Base-by-base conservation (phyloP, 306 rosid genomes). In the Castanea mollissima region DNA sequence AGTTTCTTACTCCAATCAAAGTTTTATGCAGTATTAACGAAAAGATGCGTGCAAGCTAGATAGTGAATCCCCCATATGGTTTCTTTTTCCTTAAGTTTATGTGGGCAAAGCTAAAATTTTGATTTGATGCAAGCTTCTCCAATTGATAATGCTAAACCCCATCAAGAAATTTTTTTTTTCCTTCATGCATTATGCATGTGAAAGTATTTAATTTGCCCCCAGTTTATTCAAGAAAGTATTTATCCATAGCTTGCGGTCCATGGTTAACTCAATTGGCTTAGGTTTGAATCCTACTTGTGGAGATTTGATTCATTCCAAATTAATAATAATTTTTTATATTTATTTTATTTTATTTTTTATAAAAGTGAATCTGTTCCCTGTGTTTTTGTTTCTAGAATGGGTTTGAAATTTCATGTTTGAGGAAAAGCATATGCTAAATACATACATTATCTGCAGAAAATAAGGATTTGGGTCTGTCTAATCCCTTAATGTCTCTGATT, bases 121-220 rank as follows among this genome's bases (percentile, higher is more conserved):
- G 68, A 12, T 23, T 27, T 27, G 74, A 34, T 6, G 7, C 69
- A 13, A 5, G 23, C 69, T 55, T n/a, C 35, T 32, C 21, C 21
- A 52, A 41, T 55, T 20, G 32, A 29, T 60, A 58, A 67, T 70
- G 65, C 34, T 25, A 31, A 69, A 46, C 46, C 32, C 13, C 11
- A 31, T 55, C 34, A 0, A 41, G 10, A 35, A 1, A 32, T 49
- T 51, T 46, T 72, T 67, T 18, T 29, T 71, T 41, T 8, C 3
- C 71, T 51, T 81, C 55, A 49, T 19, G 1, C 57, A 70, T 14
- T 34, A 27, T 57, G 62, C 79, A 23, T 67, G 75, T 55, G 69
- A 38, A 67, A 65, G 74, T 58, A 58, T 21, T 23, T 58, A 73
- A 25, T 56, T 19, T 57, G 5, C 32, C 21, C 70, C 27, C 18